Evolutionary conservation across 306 rosid species (phyloP).

Genomic region (Castanopsis chinensis): DNA sequence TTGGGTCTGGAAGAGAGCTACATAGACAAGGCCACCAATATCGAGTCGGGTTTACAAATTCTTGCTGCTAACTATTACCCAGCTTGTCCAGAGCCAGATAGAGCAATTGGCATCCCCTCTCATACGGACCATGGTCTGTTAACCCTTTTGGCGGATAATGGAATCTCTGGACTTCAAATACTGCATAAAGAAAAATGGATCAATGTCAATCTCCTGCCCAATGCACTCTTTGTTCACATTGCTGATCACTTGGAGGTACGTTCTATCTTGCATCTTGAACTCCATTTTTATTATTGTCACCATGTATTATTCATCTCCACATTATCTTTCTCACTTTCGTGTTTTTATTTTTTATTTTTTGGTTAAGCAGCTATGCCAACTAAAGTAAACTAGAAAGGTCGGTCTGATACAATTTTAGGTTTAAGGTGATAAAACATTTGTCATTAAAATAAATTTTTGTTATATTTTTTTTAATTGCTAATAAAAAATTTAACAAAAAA

Average conservation of each 20-base stretch:
- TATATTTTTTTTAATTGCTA: too few relatives aligned
- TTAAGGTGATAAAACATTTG: too few relatives aligned
- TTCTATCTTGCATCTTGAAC: not conserved
- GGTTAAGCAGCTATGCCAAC: too few relatives aligned
- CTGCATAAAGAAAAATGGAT: constrained; percentile 58
- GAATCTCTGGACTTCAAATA: constrained; percentile 61
- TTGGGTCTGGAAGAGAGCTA: too few relatives aligned
- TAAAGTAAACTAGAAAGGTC: too few relatives aligned
- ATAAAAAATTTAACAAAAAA: too few relatives aligned
- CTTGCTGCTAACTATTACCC: constrained; percentile 53
- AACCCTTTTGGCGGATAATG: constrained; percentile 53
- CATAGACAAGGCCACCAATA: too few relatives aligned
- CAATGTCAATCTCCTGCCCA: constrained; percentile 47
- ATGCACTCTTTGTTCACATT: constrained; percentile 43
- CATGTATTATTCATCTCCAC: too few relatives aligned
- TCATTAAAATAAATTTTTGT: too few relatives aligned
- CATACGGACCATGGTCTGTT: constrained; percentile 71
- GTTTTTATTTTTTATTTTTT: too few relatives aligned
- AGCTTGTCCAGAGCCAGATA: constrained; percentile 68
- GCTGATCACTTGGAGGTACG: constrained; percentile 69
- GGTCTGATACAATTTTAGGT: too few relatives aligned
- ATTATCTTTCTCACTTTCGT: too few relatives aligned
- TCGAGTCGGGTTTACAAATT: not conserved
- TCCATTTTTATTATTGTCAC: not conserved
- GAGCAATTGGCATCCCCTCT: constrained; percentile 66